Conservation (phyloP, 352 stramenopile genomes). For the Pythium plurisporium region DNA sequence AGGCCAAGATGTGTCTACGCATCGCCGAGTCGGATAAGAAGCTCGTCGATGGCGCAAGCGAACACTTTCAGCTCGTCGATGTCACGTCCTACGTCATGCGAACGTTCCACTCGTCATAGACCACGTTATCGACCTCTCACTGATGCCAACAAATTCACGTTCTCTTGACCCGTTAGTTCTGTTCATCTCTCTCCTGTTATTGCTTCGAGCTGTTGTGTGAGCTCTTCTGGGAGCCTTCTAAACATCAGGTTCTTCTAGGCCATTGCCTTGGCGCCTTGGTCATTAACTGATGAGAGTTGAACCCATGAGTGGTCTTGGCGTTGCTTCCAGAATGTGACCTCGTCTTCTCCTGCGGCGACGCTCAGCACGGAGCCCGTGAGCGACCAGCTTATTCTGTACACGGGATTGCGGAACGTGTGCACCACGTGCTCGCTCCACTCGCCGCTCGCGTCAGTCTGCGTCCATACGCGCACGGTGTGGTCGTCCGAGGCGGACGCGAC, state of each 20-base stretch:
- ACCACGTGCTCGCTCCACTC: constrained; percentile 63
- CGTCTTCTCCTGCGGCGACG: constrained; percentile 58
- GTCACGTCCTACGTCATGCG: constrained; percentile 88
- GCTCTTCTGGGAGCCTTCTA: background rate
- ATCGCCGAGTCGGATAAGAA: constrained; percentile 96
- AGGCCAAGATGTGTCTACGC: constrained; percentile 91
- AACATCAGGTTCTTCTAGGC: constrained; percentile 12
- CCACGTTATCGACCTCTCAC: background rate
- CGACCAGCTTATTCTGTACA: constrained; percentile 86
- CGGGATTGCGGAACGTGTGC: constrained; percentile 60
- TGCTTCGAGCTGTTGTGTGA: no score
- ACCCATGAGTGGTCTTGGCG: constrained; percentile 52
- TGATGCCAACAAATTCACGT: background rate
- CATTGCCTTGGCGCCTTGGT: constrained; percentile 43
- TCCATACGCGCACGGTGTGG: constrained; percentile 78
- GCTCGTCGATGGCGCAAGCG: constrained; percentile 94
- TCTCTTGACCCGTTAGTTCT: background rate
- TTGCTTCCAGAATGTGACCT: constrained; percentile 84
- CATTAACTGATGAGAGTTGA: constrained; percentile 70
- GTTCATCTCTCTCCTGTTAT: no score
- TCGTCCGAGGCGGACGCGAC: constrained; percentile 81
- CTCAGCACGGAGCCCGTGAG: constrained; percentile 63
- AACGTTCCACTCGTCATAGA: constrained; percentile 46
- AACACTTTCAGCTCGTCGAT: constrained; percentile 96
- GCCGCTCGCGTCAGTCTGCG: constrained; percentile 55